These are phyloP conservation scores for Rhododendron williamsianum DNA, from an alignment of 148 eudicot genomes.

Conservation along the genomic window DNA sequence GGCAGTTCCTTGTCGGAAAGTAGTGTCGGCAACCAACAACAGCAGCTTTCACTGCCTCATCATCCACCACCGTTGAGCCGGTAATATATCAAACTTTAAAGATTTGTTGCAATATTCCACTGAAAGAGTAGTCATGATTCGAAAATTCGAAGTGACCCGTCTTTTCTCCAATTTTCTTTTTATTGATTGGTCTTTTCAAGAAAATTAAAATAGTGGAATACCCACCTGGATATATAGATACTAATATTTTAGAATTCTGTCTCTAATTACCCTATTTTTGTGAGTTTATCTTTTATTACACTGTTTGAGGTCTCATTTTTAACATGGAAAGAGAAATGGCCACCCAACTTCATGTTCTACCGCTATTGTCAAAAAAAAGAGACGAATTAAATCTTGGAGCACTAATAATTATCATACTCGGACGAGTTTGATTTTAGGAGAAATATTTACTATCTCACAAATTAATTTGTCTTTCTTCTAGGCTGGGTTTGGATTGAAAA, in stretches of 20 bases:
- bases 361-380: not conserved
- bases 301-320: too few relatives aligned
- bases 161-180: not conserved
- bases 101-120: not conserved
- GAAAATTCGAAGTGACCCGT: not conserved
- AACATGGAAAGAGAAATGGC: not conserved
- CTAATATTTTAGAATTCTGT: not conserved
- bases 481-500: too few relatives aligned
- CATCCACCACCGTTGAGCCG: slow-evolving; percentile 15
- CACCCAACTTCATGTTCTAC: not conserved
- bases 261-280: not conserved
- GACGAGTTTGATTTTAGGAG: not conserved
- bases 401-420: not conserved
- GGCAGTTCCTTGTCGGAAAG: not conserved
- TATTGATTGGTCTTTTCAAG: not conserved
- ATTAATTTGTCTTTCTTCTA: too few relatives aligned
- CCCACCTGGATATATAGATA: not conserved
- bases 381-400: not conserved
- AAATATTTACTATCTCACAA: too few relatives aligned
- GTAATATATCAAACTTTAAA: not conserved
- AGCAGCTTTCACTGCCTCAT: not conserved
- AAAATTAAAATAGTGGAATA: not conserved
- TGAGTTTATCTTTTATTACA: not conserved
- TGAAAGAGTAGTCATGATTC: not conserved
- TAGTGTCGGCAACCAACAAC: not conserved